Evolutionary conservation across 2,329 filamentous ascomycete genomes (phyloP).

Genomic region (Calonectria multiphialidica): DNA sequence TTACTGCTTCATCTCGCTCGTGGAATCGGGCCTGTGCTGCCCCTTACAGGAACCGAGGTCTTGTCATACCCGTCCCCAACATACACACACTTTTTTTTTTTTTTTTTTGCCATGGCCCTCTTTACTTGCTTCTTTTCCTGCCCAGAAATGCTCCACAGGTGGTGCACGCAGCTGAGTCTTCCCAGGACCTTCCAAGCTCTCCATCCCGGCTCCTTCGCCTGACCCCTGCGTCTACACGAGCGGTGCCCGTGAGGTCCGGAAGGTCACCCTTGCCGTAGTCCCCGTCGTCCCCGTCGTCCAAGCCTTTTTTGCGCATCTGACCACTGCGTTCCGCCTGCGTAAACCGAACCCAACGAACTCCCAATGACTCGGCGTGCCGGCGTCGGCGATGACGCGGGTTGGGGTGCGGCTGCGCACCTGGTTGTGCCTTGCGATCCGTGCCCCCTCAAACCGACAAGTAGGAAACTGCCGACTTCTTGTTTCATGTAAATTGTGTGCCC

Average conservation of each 20-base stretch:
- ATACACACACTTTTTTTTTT: not conserved
- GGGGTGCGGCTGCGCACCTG: not conserved
- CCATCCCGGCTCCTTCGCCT: not conserved
- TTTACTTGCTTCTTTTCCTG: not conserved
- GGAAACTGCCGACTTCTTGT: conserved; percentile 19
- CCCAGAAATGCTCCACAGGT: not conserved
- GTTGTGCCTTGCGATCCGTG: conserved; percentile 5
- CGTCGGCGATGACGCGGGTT: not conserved
- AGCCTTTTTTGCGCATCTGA: conserved; percentile 4
- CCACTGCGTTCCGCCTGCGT: not conserved
- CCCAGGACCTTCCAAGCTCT: not conserved
- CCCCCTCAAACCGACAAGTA: not conserved
- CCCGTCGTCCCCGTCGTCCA: conserved; percentile 5
- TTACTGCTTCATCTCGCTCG: not conserved
- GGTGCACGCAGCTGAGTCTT: not conserved
- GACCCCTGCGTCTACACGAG: conserved; percentile 5
- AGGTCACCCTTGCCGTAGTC: not conserved
- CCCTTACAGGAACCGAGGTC: not conserved
- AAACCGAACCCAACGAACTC: not conserved
- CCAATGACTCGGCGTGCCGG: not conserved
- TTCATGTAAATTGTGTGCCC: conserved; percentile 25
- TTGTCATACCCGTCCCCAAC: not conserved
- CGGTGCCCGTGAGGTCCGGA: conserved; percentile 12
- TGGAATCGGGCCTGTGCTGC: not conserved
- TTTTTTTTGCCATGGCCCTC: not conserved